These are phyloP conservation scores for Agapanthus africanus DNA, from an alignment of 106 monocot genomes.

Conservation along the genomic window DNA sequence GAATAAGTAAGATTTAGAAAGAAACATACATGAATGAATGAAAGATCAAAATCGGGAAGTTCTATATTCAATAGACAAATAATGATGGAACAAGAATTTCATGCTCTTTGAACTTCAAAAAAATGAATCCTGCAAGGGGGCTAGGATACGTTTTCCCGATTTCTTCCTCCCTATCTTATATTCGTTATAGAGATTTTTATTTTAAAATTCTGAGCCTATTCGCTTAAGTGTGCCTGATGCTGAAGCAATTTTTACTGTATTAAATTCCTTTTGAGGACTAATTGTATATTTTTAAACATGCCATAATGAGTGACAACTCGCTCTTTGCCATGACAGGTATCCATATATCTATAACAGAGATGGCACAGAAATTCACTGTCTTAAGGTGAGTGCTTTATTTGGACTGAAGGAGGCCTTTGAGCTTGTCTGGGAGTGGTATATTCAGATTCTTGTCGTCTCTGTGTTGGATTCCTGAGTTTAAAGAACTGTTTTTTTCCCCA, in stretches of 20 bases:
- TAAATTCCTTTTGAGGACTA: not conserved
- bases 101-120: not conserved
- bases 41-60: not conserved
- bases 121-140: too few relatives aligned
- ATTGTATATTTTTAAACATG: not conserved
- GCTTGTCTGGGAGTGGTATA: not conserved
- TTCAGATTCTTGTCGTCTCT: not conserved
- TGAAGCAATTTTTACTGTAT: not conserved
- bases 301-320: not conserved
- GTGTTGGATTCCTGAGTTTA: not conserved
- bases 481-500: too few relatives aligned
- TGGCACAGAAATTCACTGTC: slow-evolving; percentile 88
- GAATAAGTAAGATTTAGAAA: not conserved
- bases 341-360: slow-evolving; percentile 75
- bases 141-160: too few relatives aligned
- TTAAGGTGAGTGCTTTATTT: slow-evolving; percentile 43
- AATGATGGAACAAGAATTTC: not conserved
- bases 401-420: not conserved
- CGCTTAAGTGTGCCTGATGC: not conserved
- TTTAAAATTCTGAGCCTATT: not conserved
- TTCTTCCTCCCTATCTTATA: not conserved
- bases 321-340: slow-evolving; percentile 41
- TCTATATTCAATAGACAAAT: not conserved
- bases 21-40: too few relatives aligned
- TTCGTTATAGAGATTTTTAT: not conserved